Percentiles rank a stretch among this genome's conserved stretches.
Conservation (phyloP, 2,329 filamentous ascomycete genomes). For the Colletotrichum tropicale region DNA sequence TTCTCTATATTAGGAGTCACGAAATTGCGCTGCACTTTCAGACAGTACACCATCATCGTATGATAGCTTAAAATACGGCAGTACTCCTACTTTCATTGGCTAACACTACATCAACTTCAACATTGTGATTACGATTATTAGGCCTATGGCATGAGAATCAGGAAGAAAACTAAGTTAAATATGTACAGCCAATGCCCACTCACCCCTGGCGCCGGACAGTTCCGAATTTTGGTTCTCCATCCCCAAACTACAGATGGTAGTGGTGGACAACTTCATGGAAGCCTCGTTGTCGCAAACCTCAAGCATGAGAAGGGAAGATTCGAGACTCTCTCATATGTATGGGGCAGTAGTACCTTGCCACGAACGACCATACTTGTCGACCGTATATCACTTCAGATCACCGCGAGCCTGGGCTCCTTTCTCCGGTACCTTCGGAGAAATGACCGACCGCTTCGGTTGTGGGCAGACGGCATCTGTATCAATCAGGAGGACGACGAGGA, state of each 20-base stretch:
- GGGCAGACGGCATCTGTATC: neutral
- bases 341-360: neutral
- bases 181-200: neutral
- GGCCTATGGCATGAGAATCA: too few relatives aligned
- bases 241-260: neutral
- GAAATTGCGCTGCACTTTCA: too few relatives aligned
- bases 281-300: neutral
- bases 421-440: neutral
- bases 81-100: too few relatives aligned
- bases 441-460: neutral
- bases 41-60: accelerated
- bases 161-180: neutral
- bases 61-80: too few relatives aligned
- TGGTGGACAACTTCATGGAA: neutral
- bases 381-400: neutral
- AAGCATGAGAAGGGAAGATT: neutral
- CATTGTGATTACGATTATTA: accelerated
- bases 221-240: neutral
- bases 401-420: neutral
- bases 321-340: neutral
- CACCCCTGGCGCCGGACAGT: neutral
- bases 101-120: too few relatives aligned
- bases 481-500: neutral
- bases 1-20: too few relatives aligned
- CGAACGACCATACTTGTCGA: neutral